These are phyloP conservation scores for Fistulifera solaris DNA, from an alignment of 108 stramenopile genomes.

Conservation along the genomic window DNA sequence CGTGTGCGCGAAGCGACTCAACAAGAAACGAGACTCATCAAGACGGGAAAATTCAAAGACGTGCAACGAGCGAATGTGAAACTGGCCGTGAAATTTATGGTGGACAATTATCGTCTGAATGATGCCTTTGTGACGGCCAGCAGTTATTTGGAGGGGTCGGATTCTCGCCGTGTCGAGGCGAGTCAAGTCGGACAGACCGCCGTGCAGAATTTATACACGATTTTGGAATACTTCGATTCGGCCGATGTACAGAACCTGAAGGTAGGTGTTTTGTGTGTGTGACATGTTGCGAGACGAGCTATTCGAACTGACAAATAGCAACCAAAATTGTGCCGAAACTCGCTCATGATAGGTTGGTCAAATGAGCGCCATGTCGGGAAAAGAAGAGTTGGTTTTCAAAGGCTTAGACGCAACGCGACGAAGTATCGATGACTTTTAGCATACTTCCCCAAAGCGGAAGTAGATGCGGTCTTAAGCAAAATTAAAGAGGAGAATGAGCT, in stretches of 20 bases:
- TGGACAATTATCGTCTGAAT: constrained; percentile 70
- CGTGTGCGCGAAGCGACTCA: constrained; percentile 75
- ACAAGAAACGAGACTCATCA: constrained; percentile 78
- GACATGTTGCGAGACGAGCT: background rate
- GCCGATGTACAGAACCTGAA: constrained; percentile 72
- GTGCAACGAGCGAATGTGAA: constrained; percentile 85
- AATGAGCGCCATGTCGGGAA: constrained; percentile 40
- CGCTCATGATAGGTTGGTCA: constrained; percentile 34
- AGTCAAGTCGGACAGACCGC: constrained; percentile 52
- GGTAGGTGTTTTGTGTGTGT: constrained; percentile 22
- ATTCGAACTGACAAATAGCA: no score
- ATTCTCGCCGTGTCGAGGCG: constrained; percentile 32
- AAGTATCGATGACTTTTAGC: constrained; percentile 70
- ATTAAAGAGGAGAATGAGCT: constrained; percentile 70
- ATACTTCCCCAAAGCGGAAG: constrained; percentile 53
- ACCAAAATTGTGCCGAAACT: no score
- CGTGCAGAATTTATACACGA: constrained; percentile 68
- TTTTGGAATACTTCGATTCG: constrained; percentile 87
- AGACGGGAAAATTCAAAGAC: constrained; percentile 80
- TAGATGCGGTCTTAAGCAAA: constrained; percentile 29
- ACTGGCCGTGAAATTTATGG: constrained; percentile 78
- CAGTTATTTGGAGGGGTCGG: constrained; percentile 38
- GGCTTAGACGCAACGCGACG: constrained; percentile 51
- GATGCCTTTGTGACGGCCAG: constrained; percentile 65
- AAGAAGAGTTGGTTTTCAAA: constrained; percentile 61